Base-by-base conservation (phyloP, 192 early-diverging fungal genomes). In the Umbelopsis isabellina region DNA sequence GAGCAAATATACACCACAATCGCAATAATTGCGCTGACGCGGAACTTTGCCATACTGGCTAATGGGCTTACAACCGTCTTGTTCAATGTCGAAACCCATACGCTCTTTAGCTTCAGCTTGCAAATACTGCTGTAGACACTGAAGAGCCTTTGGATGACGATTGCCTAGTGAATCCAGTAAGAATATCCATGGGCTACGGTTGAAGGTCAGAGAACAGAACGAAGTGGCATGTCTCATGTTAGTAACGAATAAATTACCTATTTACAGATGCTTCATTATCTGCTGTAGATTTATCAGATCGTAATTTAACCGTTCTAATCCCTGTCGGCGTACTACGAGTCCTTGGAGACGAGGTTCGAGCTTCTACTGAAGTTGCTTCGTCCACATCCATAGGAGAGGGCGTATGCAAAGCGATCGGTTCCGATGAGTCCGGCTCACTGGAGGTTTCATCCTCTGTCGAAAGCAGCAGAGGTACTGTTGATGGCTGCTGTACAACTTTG, bases 1-100 rank as follows among this genome's bases (percentile, higher is more conserved):
- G 9, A 93, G 74, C n/a, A 97, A 49, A 79, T 87, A 95, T 16
- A 97, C 80, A n/a, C 95, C 95, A 72, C 95, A 97, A 75, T 97
- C 95, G 67, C 89, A 93, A 71, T 84, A 75, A 71, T 97, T 97
- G 61, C 80, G 70, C 65, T 97, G 95, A 23, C 81, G 66, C 18
- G 93, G 92, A 20, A 88, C 85, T 76, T 90, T 68, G 2, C 21
- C 21, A 23, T 35, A 47, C 3, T 52, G 49, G 22, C 20, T 58
- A 23, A 33, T 30, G 23, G 53, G 72, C 2, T 23, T 69, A 5
- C 71, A 16, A 21, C 67, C 75, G 11, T 75, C 68, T 5, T 72
- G 67, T 8, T 51, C 37, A 49, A 83, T 65, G 0, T 83, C 72
- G 20, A 82, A 68, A 1, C 76, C 46, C 61, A 89, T 88, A 16